These are phyloP conservation scores for Cryptococcus sp. DNA, from an alignment of 1,284 basidiomycete species.

Conservation along the genomic window DNA sequence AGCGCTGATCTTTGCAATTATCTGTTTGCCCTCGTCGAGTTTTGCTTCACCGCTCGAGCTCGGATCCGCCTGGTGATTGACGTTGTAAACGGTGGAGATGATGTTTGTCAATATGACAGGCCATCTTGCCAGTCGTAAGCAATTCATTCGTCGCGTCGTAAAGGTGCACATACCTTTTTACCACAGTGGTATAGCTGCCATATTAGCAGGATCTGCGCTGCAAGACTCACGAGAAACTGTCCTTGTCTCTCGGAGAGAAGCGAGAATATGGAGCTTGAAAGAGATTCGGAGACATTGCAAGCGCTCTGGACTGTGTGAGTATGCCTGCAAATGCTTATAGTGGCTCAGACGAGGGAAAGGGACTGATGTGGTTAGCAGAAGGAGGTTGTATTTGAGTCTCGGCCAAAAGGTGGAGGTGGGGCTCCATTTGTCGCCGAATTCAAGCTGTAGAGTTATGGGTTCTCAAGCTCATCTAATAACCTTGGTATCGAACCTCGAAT, in stretches of 20 bases:
- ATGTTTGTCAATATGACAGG: slow-evolving; percentile 79
- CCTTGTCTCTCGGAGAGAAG: slow-evolving; percentile 44
- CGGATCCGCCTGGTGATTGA: slow-evolving; percentile 49
- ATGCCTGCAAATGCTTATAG: too few species aligned
- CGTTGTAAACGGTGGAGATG: slow-evolving; percentile 65
- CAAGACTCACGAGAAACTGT: slow-evolving; percentile 37
- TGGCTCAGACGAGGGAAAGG: background rate
- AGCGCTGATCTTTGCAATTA: slow-evolving; percentile 73
- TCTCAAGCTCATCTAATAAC: too few species aligned
- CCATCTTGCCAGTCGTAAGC: slow-evolving; percentile 58
- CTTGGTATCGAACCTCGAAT: too few species aligned
- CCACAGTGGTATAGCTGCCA: slow-evolving; percentile 40
- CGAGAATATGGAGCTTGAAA: slow-evolving; percentile 32
- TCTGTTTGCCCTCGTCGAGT: slow-evolving; percentile 64
- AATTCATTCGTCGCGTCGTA: background rate
- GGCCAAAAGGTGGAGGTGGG: background rate
- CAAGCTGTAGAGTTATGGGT: too few species aligned
- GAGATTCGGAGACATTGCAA: too few species aligned
- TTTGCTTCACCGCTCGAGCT: slow-evolving; percentile 31
- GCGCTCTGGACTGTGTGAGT: too few species aligned
- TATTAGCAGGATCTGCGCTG: background rate
- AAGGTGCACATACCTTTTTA: slow-evolving; percentile 24
- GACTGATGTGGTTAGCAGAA: background rate
- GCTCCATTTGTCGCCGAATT: too few species aligned
- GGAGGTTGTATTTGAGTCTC: too few species aligned